phyloP scores from a whole-genome alignment of 2,329 filamentous ascomycete genomes.

The Apiospora phragmitis region DNA sequence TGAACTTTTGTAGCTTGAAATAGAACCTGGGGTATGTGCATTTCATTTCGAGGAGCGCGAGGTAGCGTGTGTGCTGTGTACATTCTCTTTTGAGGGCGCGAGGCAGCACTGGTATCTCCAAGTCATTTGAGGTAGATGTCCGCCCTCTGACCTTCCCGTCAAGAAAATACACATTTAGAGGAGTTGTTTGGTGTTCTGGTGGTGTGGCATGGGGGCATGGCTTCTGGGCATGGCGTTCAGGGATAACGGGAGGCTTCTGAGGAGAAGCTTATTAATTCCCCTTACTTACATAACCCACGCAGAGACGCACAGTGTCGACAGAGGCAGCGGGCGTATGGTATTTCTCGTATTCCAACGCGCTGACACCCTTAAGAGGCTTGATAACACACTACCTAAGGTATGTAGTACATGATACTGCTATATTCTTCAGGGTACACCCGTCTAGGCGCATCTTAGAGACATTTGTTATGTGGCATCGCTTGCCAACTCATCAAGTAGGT shows the following conservation, averaged over 20 bases:
- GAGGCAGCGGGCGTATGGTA: background rate
- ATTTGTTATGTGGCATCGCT: background rate
- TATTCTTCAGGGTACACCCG: background rate
- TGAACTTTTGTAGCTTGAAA: too few relatives aligned
- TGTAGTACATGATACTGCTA: background rate
- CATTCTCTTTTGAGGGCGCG: too few relatives aligned
- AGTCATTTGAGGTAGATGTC: background rate
- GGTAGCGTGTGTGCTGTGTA: too few relatives aligned
- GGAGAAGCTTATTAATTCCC: background rate
- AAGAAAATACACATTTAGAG: background rate
- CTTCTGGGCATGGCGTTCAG: background rate
- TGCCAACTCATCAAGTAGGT: conserved; percentile 5
- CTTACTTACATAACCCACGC: background rate
- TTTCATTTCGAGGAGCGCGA: too few relatives aligned
- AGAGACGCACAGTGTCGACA: background rate
- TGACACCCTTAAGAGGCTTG: conserved; percentile 1
- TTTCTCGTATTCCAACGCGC: background rate
- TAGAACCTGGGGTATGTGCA: too few relatives aligned
- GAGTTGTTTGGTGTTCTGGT: background rate
- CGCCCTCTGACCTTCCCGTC: background rate
- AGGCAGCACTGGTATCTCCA: background rate
- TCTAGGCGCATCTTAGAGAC: background rate
- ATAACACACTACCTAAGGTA: background rate
- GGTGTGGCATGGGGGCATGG: background rate
- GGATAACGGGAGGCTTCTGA: background rate